Conservation (phyloP, 805 yeast species). For the Grigorovia yakushimaensis region DNA sequence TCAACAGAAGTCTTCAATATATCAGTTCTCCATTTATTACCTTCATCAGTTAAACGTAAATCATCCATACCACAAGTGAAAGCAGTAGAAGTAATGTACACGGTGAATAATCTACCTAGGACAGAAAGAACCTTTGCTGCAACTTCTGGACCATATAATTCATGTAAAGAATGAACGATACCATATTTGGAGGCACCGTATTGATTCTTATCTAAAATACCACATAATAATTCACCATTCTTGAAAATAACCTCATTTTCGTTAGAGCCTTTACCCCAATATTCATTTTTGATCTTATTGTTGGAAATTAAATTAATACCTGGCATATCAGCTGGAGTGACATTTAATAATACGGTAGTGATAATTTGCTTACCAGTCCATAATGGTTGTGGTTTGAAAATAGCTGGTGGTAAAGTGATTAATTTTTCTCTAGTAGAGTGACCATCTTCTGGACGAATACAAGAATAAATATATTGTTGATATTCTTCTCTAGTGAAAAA, state of each 20-base stretch:
- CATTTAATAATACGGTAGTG: constrained; percentile 80
- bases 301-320: constrained; percentile 78
- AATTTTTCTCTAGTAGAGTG: constrained; percentile 67
- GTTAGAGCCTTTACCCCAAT: constrained; percentile 79
- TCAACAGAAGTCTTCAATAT: constrained; percentile 69
- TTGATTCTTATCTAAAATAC: constrained; percentile 94
- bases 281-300: constrained; percentile 87
- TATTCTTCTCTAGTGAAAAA: constrained; percentile 86
- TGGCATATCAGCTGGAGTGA: constrained; percentile 79
- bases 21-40: constrained; percentile 81
- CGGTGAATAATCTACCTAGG: constrained; percentile 91
- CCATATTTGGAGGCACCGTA: constrained; percentile 98
- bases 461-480: constrained; percentile 88
- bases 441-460: constrained; percentile 95
- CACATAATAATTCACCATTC: constrained; percentile 81
- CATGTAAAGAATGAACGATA: constrained; percentile 91
- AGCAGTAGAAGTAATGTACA: constrained; percentile 83
- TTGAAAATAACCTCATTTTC: constrained; percentile 83
- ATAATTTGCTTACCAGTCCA: constrained; percentile 99
- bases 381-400: constrained; percentile 74
- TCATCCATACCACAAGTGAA: constrained; percentile 99
- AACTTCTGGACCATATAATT: constrained; percentile 81
- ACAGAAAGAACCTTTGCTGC: constrained; percentile 88
- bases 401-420: constrained; percentile 79
- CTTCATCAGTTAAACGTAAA: constrained; percentile 80